Evolutionary conservation across 495 filamentous ascomycete genomes (phyloP), one percentile per base, ranked within the genome.

Genomic region (Aspergillus wentii): DNA sequence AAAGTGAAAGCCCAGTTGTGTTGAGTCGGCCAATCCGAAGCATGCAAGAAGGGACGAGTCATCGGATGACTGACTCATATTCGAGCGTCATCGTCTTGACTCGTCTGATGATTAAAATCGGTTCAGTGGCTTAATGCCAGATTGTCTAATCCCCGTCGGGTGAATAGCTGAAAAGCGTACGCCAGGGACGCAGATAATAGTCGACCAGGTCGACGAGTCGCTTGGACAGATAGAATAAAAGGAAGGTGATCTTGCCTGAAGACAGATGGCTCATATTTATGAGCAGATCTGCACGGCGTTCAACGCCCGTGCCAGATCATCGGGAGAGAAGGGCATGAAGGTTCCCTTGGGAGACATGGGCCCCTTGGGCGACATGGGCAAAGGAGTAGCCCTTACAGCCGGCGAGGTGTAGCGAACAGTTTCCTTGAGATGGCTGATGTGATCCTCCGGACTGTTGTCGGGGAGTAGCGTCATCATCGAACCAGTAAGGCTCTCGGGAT

Each of bases 281-380:
- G 49, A 49, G 48, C 50, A 66, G 45, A 68, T 50, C 43, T 63
- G 64, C 41, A 71, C 56, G 32, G 61, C 59, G 48, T 54, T 54
- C 57, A 71, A 57, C 39, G 67, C 67, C 30, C 61, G 59, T 18
- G 54, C 50, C 48, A 71, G 46, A 41, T 69, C 62, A n/a, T 68
- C 57, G 0, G 67, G 62, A 6, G 59, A 35, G 37, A 71, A 69
- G 5, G 67, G 56, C 19, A 58, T 43, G 5, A 44, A 49, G 17
- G 50, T 57, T n/a, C 50, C 52, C 17, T 56, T 54, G 25, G 55
- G 51, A 14, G n/a, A n/a, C n/a, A n/a, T n/a, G 17, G 50, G 56
- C 10, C 49, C 51, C 18, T 57, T 55, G 27, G 56, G 51, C 15
- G 57, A 52, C 30, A 57, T 39, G 16, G 43, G 49, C 31, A 31